These are phyloP conservation scores for Hypoxylon fuscum DNA, from an alignment of 495 filamentous ascomycete species.

Conservation along the genomic window DNA sequence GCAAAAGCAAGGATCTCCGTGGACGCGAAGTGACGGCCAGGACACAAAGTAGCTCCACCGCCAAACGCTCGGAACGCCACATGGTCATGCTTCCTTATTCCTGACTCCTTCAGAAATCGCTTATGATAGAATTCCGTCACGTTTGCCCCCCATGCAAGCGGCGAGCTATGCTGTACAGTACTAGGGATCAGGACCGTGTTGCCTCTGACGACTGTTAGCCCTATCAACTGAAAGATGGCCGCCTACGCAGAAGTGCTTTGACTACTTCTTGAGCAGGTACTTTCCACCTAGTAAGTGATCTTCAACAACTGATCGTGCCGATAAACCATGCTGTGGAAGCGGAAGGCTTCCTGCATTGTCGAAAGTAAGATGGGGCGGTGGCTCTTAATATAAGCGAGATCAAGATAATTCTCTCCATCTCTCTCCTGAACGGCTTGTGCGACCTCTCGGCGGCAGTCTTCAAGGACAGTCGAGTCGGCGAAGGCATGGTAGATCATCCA, in stretches of 20 bases:
- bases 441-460: background rate
- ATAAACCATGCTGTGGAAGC: background rate
- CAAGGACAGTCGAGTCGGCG: slow-evolving; percentile 14
- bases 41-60: slow-evolving; percentile 59
- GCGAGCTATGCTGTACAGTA: slow-evolving; percentile 25
- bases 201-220: slow-evolving; percentile 4
- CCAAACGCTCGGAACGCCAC: slow-evolving; percentile 58
- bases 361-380: slow-evolving; percentile 14
- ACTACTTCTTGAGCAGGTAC: slow-evolving; percentile 41
- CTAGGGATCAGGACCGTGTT: slow-evolving; percentile 33
- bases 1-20: slow-evolving; percentile 55
- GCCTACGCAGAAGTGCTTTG: background rate
- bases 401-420: slow-evolving; percentile 4
- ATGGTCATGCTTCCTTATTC: slow-evolving; percentile 32
- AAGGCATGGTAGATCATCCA: slow-evolving; percentile 34
- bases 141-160: slow-evolving; percentile 49
- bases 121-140: slow-evolving; percentile 47
- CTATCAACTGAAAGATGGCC: background rate
- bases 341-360: slow-evolving; percentile 12
- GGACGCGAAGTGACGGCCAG: slow-evolving; percentile 61
- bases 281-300: slow-evolving; percentile 37
- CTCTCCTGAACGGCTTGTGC: background rate
- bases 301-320: slow-evolving; percentile 22
- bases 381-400: background rate
- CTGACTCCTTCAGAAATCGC: slow-evolving; percentile 46